Conservation (phyloP, 331 rosid genomes). For the Malus hybrid region DNA sequence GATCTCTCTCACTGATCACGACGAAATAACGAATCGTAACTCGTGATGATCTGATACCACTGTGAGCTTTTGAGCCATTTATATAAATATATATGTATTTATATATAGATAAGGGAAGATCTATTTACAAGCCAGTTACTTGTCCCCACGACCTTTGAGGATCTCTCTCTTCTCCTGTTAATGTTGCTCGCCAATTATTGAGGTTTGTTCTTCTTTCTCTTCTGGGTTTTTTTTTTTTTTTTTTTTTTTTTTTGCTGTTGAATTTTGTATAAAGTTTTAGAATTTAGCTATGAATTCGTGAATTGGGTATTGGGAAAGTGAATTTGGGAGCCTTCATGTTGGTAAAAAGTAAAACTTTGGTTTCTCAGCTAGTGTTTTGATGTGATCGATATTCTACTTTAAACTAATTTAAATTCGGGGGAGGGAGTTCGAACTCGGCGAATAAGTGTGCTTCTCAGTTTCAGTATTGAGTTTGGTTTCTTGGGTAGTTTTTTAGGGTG, state of each 20-base stretch:
- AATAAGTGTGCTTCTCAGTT: no score
- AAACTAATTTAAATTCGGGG: no score
- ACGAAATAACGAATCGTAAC: constrained; percentile 3
- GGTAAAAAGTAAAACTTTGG: not conserved
- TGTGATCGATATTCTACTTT: no score
- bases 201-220: constrained; percentile 13
- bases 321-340: not conserved
- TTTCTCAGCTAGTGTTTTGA: not conserved
- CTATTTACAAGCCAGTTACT: not conserved
- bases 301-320: constrained; percentile 3
- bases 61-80: not conserved
- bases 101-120: not conserved
- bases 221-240: not conserved
- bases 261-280: not conserved
- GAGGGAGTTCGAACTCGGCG: no score
- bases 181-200: constrained; percentile 7
- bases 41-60: constrained; percentile 1
- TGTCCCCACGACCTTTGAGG: not conserved
- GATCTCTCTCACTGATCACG: constrained; percentile 3
- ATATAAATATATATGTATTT: not conserved
- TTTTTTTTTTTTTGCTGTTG: not conserved
- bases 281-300: not conserved
- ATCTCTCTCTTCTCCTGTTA: not conserved
- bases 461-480: not conserved
- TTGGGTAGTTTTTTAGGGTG: not conserved